Base-by-base conservation (phyloP, 805 yeast genomes). In the Barnettozyma siamensis region DNA sequence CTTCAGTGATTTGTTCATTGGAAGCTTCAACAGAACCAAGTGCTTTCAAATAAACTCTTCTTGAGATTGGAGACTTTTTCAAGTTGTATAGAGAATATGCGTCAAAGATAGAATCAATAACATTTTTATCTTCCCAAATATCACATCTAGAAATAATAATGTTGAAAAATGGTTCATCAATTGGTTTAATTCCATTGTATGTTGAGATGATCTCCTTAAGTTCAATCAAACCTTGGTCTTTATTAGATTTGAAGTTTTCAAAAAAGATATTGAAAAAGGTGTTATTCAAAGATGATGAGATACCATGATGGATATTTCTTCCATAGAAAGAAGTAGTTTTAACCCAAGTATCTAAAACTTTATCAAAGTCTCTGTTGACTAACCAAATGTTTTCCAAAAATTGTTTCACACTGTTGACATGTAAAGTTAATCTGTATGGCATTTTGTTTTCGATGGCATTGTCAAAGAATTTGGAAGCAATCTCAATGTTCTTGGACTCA, bases 141-240 rank as follows among this genome's bases (percentile, higher is more conserved):
- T 76, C 75, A 49, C 78, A 73, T 55, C 79, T 80, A 31, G 86
- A 75, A 43, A 86, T 69, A 40, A 85, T 69, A 33, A 85, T 84
- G 60, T 86, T 87, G 60, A 87, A 74, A 55, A 87, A 84, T n/a
- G 86, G 81, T 59, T 84, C 91, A 59, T 85, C 91, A 42, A 82
- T 70, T 18, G 73, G 67, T 53, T 76, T 77, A 46, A 78, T 66
- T 35, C 68, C 68, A 38, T 77, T 70, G 57, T 83, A 82, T 27
- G 70, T 65, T 15, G 69, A 59, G 44, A 84, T 76, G 39, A 83
- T 58, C 37, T 72, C 68, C 54, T 75, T 75, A 50, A 87, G 72
- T 50, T 74, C 70, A 38, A 56, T 57, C 51, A 80, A 74, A 5
- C 88, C 83, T 48, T 76, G 75, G 8, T 64, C 66, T 46, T 66